Evolutionary conservation across 441 rosid genomes (phyloP), one percentile per base, ranked within the genome.

Genomic region (Theobroma grandiflorum): DNA sequence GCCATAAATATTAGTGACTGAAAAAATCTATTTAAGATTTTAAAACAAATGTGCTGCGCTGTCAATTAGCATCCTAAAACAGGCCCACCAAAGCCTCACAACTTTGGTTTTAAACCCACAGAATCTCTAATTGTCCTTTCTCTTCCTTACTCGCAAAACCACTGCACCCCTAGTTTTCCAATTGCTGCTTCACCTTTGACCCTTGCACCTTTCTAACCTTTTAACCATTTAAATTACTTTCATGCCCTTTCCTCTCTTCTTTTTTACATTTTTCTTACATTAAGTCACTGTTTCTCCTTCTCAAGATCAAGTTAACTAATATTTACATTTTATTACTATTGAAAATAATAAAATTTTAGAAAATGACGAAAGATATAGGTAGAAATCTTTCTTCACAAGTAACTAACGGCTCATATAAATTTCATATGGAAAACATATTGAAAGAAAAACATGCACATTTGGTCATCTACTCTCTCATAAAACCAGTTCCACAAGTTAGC

Each of bases 121-220:
- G 81, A 3, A 64, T 71, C 8, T 4, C 0, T 16, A 1, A 2
- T 12, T 40, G 10, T n/a, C 7, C 14, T 22, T 5, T 11, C n/a
- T 1, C 50, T 31, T 8, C 10, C 52, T 18, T 26, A n/a, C 4
- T 20, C n/a, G 7, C 38, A 8, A 81, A 85, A 85, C 77, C 53
- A 80, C 80, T 49, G 84, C 87, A 78, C 84, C 87, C 83, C 68
- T 75, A 64, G 83, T 85, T 85, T 82, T 74, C 47, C 58, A 10
- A 2, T 50, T 20, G 42, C 80, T 15, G 6, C 72, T 31, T 49
- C 66, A 31, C 16, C 18, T 66, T 14, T 40, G 0, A 12, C 31
- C 18, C 0, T 53, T 3, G 3, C 63, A 38, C 18, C 2, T 7
- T 2, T 2, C 0, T 53, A 8, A 7, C 4, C 20, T 4, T 40